phyloP scores from a whole-genome alignment of 2,329 filamentous ascomycete genomes.

The Orbilia blumenaviensis region DNA sequence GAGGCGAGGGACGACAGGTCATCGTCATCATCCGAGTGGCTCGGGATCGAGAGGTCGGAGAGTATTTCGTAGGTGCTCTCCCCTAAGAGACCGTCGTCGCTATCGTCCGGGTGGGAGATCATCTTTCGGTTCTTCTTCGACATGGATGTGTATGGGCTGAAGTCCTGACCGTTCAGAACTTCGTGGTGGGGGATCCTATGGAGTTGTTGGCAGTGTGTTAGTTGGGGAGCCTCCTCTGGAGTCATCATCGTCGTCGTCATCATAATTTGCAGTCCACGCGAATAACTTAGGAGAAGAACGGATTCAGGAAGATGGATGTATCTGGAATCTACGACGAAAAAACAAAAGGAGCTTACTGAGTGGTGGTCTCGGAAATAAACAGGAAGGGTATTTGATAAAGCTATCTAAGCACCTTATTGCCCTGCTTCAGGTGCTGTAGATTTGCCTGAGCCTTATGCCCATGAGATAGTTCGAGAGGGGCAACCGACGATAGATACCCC shows the following conservation, averaged over 20 bases:
- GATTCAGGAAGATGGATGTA: constrained; percentile 9
- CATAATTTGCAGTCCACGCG: background rate
- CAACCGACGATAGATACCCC: constrained; percentile 17
- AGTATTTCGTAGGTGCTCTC: constrained; percentile 58
- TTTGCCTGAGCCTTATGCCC: background rate
- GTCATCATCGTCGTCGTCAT: constrained; percentile 20
- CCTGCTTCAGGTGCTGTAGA: constrained; percentile 11
- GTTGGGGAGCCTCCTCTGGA: constrained; percentile 43
- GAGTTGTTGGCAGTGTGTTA: constrained; percentile 40
- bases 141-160: constrained; percentile 29
- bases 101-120: constrained; percentile 57
- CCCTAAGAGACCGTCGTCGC: constrained; percentile 55
- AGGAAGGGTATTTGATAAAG: background rate
- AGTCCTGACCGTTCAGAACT: constrained; percentile 32
- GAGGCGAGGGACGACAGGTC: constrained; percentile 61
- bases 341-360: constrained; percentile 46
- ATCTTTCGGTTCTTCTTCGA: constrained; percentile 54
- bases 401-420: constrained; percentile 5
- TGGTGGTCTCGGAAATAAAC: background rate
- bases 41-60: constrained; percentile 58
- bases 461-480: constrained; percentile 41
- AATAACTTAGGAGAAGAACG: background rate
- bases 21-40: constrained; percentile 63
- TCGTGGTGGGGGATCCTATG: constrained; percentile 44
- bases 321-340: constrained; percentile 4